Evolutionary conservation across 2,329 filamentous ascomycete species (phyloP).

Genomic region (Cytospora chrysosperma): DNA sequence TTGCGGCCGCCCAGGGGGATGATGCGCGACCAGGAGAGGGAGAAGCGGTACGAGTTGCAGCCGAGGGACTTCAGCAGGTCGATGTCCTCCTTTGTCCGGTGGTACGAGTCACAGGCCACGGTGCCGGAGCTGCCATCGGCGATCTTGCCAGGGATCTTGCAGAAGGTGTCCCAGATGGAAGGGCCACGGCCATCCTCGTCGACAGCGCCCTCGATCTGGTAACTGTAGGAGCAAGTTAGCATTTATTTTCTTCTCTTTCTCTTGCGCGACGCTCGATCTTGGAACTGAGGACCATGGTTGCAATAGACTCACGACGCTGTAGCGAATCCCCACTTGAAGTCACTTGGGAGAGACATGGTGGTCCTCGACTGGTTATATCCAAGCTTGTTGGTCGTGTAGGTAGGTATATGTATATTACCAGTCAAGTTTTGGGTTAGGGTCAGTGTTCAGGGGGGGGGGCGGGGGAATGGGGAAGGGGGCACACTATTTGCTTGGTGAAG

Average conservation of each 20-base stretch:
- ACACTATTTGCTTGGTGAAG: background rate
- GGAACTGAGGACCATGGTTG: background rate
- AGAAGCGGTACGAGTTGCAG: slow-evolving; percentile 78
- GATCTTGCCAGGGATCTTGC: slow-evolving; percentile 76
- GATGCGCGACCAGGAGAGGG: slow-evolving; percentile 79
- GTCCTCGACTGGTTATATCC: too few relatives aligned
- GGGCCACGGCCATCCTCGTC: slow-evolving; percentile 75
- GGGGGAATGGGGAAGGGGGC: background rate
- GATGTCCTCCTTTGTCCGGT: slow-evolving; percentile 75
- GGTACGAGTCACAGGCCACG: slow-evolving; percentile 84
- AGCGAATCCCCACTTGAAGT: slow-evolving; percentile 79
- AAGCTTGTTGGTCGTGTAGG: background rate
- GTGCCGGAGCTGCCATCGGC: slow-evolving; percentile 73
- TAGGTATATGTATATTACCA: background rate
- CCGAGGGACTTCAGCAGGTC: slow-evolving; percentile 72
- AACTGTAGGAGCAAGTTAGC: slow-evolving; percentile 49
- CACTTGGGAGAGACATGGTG: slow-evolving; percentile 63
- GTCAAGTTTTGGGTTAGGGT: background rate
- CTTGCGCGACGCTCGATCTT: background rate
- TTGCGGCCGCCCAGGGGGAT: slow-evolving; percentile 82
- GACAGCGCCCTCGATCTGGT: slow-evolving; percentile 80
- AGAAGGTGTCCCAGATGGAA: slow-evolving; percentile 91
- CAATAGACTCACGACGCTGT: slow-evolving; percentile 62
- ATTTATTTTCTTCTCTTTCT: background rate
- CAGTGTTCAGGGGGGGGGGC: background rate